phyloP scores from a whole-genome alignment of 257 asterid genomes.

The Dorcoceras hygrometricum region DNA sequence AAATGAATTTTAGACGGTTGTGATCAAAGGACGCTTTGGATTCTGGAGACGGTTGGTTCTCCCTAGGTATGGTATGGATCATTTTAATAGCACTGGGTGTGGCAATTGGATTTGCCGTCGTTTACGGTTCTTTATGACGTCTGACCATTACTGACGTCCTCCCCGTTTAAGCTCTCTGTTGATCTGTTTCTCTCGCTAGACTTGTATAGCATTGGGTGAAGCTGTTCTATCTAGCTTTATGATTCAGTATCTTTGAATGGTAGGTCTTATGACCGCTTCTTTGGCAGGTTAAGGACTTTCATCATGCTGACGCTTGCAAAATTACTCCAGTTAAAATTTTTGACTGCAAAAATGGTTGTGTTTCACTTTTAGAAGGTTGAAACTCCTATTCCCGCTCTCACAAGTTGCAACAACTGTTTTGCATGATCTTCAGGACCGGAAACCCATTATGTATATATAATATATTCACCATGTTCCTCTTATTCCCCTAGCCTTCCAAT shows the following conservation, averaged over 20 bases:
- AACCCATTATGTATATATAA: constrained; percentile 6
- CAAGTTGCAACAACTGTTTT: not conserved
- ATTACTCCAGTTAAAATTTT: constrained; percentile 92
- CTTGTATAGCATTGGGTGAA: no score
- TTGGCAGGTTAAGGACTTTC: constrained; percentile 70
- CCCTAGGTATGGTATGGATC: no score
- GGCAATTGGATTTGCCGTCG: no score
- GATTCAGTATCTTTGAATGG: constrained; percentile 21
- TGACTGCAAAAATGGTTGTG: constrained; percentile 85
- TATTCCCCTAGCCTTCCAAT: not conserved
- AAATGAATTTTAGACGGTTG: no score
- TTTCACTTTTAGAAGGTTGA: constrained; percentile 79
- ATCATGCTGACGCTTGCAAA: constrained; percentile 85
- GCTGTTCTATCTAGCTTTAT: constrained; percentile 10
- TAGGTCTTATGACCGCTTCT: constrained; percentile 13
- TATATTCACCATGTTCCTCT: constrained; percentile 10
- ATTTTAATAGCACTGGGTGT: no score
- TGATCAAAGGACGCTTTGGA: no score
- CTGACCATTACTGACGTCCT: no score
- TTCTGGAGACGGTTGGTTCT: no score
- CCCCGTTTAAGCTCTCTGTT: no score
- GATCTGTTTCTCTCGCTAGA: no score
- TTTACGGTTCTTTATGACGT: no score
- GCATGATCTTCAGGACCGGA: constrained; percentile 1
- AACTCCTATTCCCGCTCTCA: constrained; percentile 13